These are phyloP conservation scores for Vitis amurensis DNA, from an alignment of 164 flowering plant genomes.

Conservation along the genomic window DNA sequence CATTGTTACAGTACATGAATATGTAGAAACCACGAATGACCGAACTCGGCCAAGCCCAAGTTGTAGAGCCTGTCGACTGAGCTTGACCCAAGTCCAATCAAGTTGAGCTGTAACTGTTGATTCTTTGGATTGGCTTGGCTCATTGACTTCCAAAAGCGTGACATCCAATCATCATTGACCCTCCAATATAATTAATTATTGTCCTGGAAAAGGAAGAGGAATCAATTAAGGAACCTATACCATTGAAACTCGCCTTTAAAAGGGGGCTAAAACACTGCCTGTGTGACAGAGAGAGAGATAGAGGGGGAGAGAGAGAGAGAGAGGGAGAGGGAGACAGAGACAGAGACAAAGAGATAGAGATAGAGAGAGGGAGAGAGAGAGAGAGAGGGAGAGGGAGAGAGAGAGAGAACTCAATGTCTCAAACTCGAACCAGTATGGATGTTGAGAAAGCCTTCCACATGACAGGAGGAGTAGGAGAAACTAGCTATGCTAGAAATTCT, in stretches of 20 bases:
- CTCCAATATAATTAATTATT: not conserved
- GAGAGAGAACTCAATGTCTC: not conserved
- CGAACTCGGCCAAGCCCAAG: too few species aligned
- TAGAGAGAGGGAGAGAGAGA: too few species aligned
- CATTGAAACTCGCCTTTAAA: conserved; percentile 16
- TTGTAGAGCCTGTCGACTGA: too few species aligned
- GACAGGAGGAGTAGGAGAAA: conserved; percentile 68
- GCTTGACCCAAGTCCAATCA: not conserved
- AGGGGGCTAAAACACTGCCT: not conserved
- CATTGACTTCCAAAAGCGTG: not conserved
- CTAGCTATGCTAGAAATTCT: conserved; percentile 83
- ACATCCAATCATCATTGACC: not conserved
- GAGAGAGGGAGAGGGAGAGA: too few species aligned
- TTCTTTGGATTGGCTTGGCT: not conserved
- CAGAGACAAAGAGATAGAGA: too few species aligned
- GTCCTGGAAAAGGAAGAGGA: not conserved
- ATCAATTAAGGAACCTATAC: not conserved
- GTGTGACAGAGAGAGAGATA: not conserved
- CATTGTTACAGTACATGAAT: too few species aligned
- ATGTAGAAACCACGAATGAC: too few species aligned
- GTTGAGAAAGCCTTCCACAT: conserved; percentile 74
- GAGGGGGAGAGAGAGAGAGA: not conserved
- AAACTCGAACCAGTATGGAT: conserved; percentile 43
- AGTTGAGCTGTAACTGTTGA: not conserved
- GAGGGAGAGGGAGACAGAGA: not conserved